Base-by-base conservation (phyloP, 2,329 filamentous ascomycete species). In the Chaetomiaceae sp. region DNA sequence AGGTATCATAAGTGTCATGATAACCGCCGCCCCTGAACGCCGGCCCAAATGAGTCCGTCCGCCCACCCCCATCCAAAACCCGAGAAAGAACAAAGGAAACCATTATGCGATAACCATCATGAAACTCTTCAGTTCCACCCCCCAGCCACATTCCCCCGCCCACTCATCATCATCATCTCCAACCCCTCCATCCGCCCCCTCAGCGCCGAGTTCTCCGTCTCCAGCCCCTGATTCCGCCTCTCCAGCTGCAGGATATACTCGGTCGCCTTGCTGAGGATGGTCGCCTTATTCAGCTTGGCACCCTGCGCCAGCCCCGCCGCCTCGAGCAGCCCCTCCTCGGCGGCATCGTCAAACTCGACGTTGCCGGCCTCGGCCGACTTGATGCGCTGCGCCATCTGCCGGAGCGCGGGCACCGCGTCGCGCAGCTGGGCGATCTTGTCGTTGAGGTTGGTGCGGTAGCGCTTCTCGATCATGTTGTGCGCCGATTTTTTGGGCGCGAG, bases 391-490 rank as follows among this genome's bases (percentile, higher is more conserved):
- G 72, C 68, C 46, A 70, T 72, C 36, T 80, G 64, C 25, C 80
- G 73, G 43, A 83, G 69, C 2, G 76, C 70, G 49, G 72, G 71
- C 1, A 92, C 86, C 46, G 85, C 85, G 65, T 91, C 87, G 57
- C 87, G 78, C 40, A 91, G 73, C 47, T 87, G 85, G 17, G 86
- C 79, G 63, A 92, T 91, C 71, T 91, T 91, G 65, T 91, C 87
- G 66, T 91, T 91, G 54, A 92, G 75, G 65, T 92, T 92, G 48
- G 85, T 89, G 60, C 88, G 84, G 70, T 91, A 92, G 52, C 88
- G 77, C 73, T 91, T 91, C 71, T 92, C 88, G 60, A 91, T 90
- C 71, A 91, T 87, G 71, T 91, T 91, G 72, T 92, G 88, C 8
- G 88, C 86, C 29, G 87, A 87, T 74, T 91, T 91, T 73, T 89